A percentile compares a stretch with the other conserved stretches of the same genome.
Conservation (phyloP, 306 rosid species). For the Cicer arietinum region DNA sequence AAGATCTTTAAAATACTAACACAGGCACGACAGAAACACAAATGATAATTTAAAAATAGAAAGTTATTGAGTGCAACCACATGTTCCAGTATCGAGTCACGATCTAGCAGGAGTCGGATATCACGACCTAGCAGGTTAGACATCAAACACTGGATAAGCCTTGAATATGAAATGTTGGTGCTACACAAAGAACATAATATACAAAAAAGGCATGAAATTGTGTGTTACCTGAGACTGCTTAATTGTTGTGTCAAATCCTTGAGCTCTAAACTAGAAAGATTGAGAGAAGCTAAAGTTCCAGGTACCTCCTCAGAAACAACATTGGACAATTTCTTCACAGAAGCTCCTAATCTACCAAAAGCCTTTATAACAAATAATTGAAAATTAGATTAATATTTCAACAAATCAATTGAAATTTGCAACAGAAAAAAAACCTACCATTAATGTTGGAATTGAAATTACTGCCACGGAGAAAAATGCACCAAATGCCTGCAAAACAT, state of each 20-base stretch:
- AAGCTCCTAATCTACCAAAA: conserved; percentile 57
- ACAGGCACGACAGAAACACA: too few relatives aligned
- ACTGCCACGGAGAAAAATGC: conserved; percentile 56
- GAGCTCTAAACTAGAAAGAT: conserved; percentile 64
- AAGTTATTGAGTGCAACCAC: too few relatives aligned
- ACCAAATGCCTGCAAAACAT: conserved; percentile 50
- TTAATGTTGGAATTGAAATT: conserved; percentile 56
- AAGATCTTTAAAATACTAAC: background rate
- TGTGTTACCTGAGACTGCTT: conserved; percentile 50
- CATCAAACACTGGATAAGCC: too few relatives aligned
- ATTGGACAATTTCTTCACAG: conserved; percentile 50
- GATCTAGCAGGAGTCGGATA: too few relatives aligned
- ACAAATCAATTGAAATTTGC: conserved; percentile 3
- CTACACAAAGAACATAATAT: background rate
- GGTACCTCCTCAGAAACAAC: conserved; percentile 61
- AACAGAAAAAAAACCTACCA: conserved; percentile 43
- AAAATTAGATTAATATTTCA: background rate
- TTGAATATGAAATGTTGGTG: background rate
- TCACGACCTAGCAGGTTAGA: background rate
- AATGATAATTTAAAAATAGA: too few relatives aligned
- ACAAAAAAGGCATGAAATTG: background rate
- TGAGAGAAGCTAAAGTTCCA: conserved; percentile 59
- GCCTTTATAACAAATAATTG: conserved; percentile 47
- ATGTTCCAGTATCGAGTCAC: too few relatives aligned
- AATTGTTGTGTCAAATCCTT: conserved; percentile 60